A percentile compares a stretch with the other conserved stretches of the same genome.
phyloP scores from a whole-genome alignment of 176 grass and related monocot genomes.

The Paspalum vaginatum region DNA sequence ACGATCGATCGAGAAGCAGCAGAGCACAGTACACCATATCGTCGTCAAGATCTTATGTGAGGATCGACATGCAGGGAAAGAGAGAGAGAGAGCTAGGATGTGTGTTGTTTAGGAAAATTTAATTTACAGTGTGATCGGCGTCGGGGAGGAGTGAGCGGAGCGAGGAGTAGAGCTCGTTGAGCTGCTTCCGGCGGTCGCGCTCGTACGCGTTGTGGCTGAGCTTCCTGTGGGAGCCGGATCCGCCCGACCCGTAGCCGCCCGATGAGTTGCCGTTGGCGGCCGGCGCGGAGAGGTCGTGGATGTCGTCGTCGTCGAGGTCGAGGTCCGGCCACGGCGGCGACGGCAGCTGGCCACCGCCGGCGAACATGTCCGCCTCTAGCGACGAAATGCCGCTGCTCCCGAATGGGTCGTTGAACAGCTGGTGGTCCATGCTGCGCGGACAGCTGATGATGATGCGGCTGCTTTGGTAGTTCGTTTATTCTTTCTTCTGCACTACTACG shows the following conservation, averaged over 20 bases:
- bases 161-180: slow-evolving; percentile 79
- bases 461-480: no score
- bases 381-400: slow-evolving; percentile 48
- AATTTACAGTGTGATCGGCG: slow-evolving; percentile 50
- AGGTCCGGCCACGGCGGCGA: slow-evolving; percentile 41
- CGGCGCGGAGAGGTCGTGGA: slow-evolving; percentile 36
- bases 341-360: slow-evolving; percentile 38
- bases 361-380: slow-evolving; percentile 52
- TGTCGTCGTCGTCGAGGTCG: slow-evolving; percentile 42
- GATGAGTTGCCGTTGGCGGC: slow-evolving; percentile 43
- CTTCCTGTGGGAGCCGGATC: slow-evolving; percentile 59
- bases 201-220: slow-evolving; percentile 90
- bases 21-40: not conserved
- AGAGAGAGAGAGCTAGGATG: not conserved
- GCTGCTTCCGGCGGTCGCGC: slow-evolving; percentile 88
- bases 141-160: slow-evolving; percentile 74
- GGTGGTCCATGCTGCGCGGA: slow-evolving; percentile 40
- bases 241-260: slow-evolving; percentile 12
- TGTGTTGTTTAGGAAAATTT: not conserved
- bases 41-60: slow-evolving; percentile 15
- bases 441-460: not conserved
- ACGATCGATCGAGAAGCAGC: not conserved
- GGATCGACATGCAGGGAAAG: not conserved
- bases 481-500: no score
- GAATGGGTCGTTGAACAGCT: slow-evolving; percentile 54